These are phyloP conservation scores for Trichophyton simii DNA, from an alignment of 2,329 filamentous ascomycete species.

Conservation along the genomic window DNA sequence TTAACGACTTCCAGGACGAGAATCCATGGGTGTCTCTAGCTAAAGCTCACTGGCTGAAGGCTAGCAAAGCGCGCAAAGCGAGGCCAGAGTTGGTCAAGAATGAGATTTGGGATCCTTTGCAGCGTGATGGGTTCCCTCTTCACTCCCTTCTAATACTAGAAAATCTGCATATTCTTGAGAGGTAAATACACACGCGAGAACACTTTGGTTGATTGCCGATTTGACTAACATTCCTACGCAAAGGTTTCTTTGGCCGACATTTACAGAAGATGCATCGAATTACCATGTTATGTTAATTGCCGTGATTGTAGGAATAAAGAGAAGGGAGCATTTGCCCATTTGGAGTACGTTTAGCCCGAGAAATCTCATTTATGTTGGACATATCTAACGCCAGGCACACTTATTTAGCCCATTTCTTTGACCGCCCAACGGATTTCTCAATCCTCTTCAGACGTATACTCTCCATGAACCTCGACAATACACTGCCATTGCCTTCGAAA, in stretches of 20 bases:
- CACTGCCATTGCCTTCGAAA: slow-evolving; percentile 53
- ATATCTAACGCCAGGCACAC: slow-evolving; percentile 21
- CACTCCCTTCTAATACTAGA: slow-evolving; percentile 72
- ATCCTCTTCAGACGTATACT: slow-evolving; percentile 78
- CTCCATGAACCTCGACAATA: slow-evolving; percentile 67
- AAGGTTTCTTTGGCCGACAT: slow-evolving; percentile 82
- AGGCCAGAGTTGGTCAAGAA: slow-evolving; percentile 71
- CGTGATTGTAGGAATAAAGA: slow-evolving; percentile 76
- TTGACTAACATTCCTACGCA: slow-evolving; percentile 16
- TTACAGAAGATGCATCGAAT: slow-evolving; percentile 77
- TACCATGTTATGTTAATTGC: slow-evolving; percentile 81
- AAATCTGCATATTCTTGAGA: slow-evolving; percentile 80
- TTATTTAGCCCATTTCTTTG: slow-evolving; percentile 55
- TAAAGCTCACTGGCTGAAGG: slow-evolving; percentile 70
- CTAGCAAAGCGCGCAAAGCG: slow-evolving; percentile 58
- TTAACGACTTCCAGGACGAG: slow-evolving; percentile 31
- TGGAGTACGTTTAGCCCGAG: slow-evolving; percentile 49
- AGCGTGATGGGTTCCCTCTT: slow-evolving; percentile 65
- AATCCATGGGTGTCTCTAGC: slow-evolving; percentile 55
- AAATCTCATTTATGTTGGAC: slow-evolving; percentile 5
- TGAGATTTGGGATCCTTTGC: slow-evolving; percentile 78
- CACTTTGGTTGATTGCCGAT: neutral
- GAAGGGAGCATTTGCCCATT: slow-evolving; percentile 70
- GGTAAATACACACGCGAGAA: slow-evolving; percentile 33
- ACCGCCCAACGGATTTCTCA: slow-evolving; percentile 71